Evolutionary conservation across 2,329 filamentous ascomycete genomes (phyloP), one percentile per base, ranked within the genome.

Genomic region (Cordyceps tenuipes): DNA sequence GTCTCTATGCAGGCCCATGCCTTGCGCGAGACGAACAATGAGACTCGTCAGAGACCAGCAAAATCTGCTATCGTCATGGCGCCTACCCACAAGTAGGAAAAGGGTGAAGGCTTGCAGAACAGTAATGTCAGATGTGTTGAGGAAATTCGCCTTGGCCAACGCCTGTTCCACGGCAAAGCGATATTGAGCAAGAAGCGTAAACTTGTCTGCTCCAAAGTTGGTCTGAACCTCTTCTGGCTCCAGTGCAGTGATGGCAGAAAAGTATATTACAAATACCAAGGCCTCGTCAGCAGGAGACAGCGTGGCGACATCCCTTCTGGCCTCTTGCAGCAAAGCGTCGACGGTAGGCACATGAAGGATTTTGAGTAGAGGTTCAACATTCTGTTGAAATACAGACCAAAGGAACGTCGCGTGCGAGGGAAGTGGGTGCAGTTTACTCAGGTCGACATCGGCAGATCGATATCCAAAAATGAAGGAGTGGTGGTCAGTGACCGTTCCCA

Each of bases 401-500:
- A 90, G 82, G 53, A 82, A 82, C 0, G 79, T 79, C 53, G 88
- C 85, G 63, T 87, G 85, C 1, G 83, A 83, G 0, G 85, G 80
- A 0, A 84, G 68, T 1, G 88, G 88, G 65, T 90, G 88, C 15
- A 88, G 74, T 47, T 79, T 76, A 19, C 79, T 73, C 64, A 91
- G 74, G 65, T 91, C 82, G 29, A 90, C 84, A 63, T 82, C 83
- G n/a, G 82, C 79, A 1, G 88, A 90, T 62, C 82, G 85, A 69
- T 89, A 89, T 8, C 88, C 87, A 63, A 91, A 82, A 29, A 91
- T 77, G 69, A 90, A 92, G 26, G 82, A 81, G 59, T 91, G 87
- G 64, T 90, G 86, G 62, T 84, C 81, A n/a, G 73, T 64, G 3
- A 69, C 59, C 5, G 70, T 64, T 6, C 70, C 68, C 5, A 63